Conservation (phyloP, 768 basidiomycete genomes). For the Macrolepiota dolichaula region DNA sequence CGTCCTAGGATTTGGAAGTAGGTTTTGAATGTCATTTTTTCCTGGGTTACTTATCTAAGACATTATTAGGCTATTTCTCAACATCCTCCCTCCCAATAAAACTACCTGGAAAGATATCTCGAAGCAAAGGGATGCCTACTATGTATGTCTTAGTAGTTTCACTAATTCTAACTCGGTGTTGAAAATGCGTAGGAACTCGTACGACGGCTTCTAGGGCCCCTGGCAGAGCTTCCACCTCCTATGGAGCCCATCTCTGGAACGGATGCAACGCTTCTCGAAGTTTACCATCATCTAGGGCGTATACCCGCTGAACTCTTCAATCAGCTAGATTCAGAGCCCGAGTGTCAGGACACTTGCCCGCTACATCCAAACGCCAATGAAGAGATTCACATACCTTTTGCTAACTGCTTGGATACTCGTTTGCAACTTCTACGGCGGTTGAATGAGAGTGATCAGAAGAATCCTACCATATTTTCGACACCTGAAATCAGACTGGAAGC, state of each 20-base stretch:
- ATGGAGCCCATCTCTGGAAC: slow-evolving; percentile 29
- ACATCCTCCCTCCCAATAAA: slow-evolving; percentile 56
- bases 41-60: slow-evolving; percentile 3
- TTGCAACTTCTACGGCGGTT: slow-evolving; percentile 39
- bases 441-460: slow-evolving; percentile 24
- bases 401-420: slow-evolving; percentile 52
- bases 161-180: background rate
- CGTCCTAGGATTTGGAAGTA: slow-evolving; percentile 79
- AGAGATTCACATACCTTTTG: slow-evolving; percentile 44
- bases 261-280: slow-evolving; percentile 46
- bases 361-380: slow-evolving; percentile 45
- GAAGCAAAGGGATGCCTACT: slow-evolving; percentile 69
- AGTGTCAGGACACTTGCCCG: slow-evolving; percentile 41
- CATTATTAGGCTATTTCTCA: slow-evolving; percentile 53
- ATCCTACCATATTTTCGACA: slow-evolving; percentile 31
- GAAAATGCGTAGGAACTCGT: slow-evolving; percentile 56
- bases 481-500: slow-evolving; percentile 36
- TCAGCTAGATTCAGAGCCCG: slow-evolving; percentile 51
- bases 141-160: slow-evolving; percentile 41
- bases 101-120: slow-evolving; percentile 54
- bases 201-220: slow-evolving; percentile 55
- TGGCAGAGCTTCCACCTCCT: slow-evolving; percentile 41
- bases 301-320: slow-evolving; percentile 49
- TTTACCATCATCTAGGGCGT: slow-evolving; percentile 53
- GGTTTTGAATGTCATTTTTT: slow-evolving; percentile 21